A percentile compares a stretch with the other conserved stretches of the same genome.
Evolutionary conservation across 441 rosid species (phyloP).

Genomic region (Pelargonium fulgidum): DNA sequence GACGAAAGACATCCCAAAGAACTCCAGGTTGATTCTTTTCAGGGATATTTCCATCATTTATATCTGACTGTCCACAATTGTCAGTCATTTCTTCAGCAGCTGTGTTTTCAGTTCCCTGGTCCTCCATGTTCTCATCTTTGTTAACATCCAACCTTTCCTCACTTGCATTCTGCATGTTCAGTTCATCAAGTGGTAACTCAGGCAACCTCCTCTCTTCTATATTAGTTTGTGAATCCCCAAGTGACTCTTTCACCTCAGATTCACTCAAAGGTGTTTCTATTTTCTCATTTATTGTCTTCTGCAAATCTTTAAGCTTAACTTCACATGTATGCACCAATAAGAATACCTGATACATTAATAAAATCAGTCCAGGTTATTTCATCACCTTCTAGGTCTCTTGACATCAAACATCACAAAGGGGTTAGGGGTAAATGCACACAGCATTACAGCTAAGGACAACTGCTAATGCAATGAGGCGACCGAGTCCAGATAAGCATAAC

Average conservation of each 20-base stretch:
- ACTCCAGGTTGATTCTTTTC: constrained; percentile 40
- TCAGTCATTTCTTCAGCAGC: constrained; percentile 21
- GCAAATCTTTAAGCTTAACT: constrained; percentile 32
- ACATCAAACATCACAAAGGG: neutral
- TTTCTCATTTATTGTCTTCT: constrained; percentile 23
- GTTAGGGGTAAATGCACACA: neutral
- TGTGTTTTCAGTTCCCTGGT: constrained; percentile 32
- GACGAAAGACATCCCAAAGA: constrained; percentile 75
- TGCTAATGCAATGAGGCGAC: neutral
- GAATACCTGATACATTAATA: constrained; percentile 51
- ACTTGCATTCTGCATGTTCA: constrained; percentile 29
- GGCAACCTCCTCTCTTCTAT: constrained; percentile 32
- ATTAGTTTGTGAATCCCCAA: constrained; percentile 26
- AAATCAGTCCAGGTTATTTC: constrained; percentile 12
- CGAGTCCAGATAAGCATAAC: neutral
- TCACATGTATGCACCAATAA: constrained; percentile 69
- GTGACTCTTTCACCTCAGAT: constrained; percentile 30
- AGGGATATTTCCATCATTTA: constrained; percentile 23
- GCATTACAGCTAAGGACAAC: constrained; percentile 4
- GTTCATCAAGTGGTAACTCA: constrained; percentile 32
- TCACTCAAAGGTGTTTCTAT: constrained; percentile 27
- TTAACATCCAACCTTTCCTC: constrained; percentile 27
- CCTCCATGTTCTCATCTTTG: constrained; percentile 32
- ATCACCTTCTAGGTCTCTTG: constrained; percentile 7
- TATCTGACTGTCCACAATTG: constrained; percentile 18